A percentile compares a stretch with the other conserved stretches of the same genome.
These are phyloP conservation scores for Solanum hybrid DNA, from an alignment of 305 asterid species.

Conservation along the genomic window DNA sequence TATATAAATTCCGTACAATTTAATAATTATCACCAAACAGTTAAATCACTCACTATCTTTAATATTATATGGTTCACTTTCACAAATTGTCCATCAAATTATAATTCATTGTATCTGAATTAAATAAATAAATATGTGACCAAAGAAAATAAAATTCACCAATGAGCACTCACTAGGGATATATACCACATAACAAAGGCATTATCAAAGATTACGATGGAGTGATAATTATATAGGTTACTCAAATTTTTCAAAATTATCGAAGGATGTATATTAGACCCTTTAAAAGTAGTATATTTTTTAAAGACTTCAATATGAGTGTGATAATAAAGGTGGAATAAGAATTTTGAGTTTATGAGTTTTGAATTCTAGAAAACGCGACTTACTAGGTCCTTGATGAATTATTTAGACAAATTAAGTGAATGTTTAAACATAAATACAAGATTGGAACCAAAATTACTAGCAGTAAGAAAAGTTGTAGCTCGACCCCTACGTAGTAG, in stretches of 20 bases:
- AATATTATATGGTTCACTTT: neutral
- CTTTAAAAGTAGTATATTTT: neutral
- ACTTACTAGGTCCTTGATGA: neutral
- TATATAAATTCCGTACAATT: neutral
- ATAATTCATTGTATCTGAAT: neutral
- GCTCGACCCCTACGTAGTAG: neutral
- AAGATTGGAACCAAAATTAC: neutral
- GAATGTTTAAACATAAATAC: neutral
- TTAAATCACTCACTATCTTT: neutral
- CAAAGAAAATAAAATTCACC: neutral
- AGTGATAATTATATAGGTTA: neutral
- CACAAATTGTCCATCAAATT: neutral
- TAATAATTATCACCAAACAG: neutral
- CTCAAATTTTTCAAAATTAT: neutral
- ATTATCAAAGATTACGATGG: neutral
- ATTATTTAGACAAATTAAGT: neutral
- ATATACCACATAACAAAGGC: neutral
- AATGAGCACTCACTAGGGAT: neutral
- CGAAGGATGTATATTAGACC: neutral
- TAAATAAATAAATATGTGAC: neutral
- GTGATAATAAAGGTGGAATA: neutral
- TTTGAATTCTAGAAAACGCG: neutral
- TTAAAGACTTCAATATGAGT: neutral
- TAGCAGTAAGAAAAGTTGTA: neutral
- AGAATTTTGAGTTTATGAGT: neutral